These are phyloP conservation scores for Thalassiosira mediterranea DNA, from an alignment of 352 stramenopile species.

Conservation along the genomic window DNA sequence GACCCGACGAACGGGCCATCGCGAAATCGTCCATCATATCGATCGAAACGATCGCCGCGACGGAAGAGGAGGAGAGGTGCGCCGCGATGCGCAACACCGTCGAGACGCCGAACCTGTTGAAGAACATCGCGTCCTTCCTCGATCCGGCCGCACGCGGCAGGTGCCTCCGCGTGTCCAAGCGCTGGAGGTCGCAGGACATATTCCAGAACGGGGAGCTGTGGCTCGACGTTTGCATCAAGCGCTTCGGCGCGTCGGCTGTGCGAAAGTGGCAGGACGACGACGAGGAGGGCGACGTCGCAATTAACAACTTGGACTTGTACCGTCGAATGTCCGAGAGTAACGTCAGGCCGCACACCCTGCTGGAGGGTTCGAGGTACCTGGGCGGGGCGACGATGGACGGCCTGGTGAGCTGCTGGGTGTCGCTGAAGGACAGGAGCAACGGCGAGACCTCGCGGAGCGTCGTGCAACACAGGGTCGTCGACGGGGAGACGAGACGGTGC, in stretches of 20 bases:
- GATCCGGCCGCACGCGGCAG: conserved; percentile 62
- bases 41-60: background rate
- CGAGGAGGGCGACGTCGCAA: conserved; percentile 32
- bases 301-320: conserved; percentile 58
- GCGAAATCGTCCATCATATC: no score
- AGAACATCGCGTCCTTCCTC: conserved; percentile 59
- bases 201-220: conserved; percentile 68
- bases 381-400: conserved; percentile 58
- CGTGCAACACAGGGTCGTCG: conserved; percentile 34
- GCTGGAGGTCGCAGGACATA: conserved; percentile 46
- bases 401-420: conserved; percentile 66
- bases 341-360: conserved; percentile 59
- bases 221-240: conserved; percentile 61
- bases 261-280: conserved; percentile 71
- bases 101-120: conserved; percentile 25
- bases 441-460: conserved; percentile 80
- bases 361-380: conserved; percentile 58
- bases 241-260: conserved; percentile 71
- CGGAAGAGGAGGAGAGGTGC: conserved; percentile 16
- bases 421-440: conserved; percentile 76
- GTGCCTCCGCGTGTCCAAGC: conserved; percentile 57
- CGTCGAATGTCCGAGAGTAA: conserved; percentile 66
- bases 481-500: conserved; percentile 16
- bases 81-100: conserved; percentile 10
- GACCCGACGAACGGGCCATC: no score